Evolutionary conservation across 148 eudicot species (phyloP).

Genomic region (Rhododendron ferrugineum): DNA sequence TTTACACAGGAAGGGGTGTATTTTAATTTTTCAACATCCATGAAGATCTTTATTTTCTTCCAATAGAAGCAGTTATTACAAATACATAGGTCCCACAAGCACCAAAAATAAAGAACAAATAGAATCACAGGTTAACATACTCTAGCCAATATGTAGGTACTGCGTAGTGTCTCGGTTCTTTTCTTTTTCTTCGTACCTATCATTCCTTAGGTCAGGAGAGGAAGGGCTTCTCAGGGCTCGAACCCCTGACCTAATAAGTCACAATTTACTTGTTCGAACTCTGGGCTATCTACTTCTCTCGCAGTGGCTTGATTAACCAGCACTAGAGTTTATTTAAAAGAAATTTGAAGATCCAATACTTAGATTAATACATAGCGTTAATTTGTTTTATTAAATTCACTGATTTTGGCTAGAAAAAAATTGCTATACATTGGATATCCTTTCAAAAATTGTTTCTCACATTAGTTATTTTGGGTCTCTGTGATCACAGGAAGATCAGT

Average conservation of each 20-base stretch:
- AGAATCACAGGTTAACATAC: background rate
- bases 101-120: background rate
- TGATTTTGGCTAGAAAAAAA: background rate
- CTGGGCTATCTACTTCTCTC: background rate
- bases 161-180: background rate
- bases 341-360: background rate
- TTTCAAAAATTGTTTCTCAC: background rate
- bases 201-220: background rate
- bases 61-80: background rate
- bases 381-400: no score
- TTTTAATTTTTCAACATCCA: background rate
- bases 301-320: background rate
- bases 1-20: background rate
- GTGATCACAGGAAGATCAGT: constrained; percentile 47
- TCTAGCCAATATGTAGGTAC: background rate
- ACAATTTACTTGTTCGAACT: background rate
- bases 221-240: background rate
- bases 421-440: background rate
- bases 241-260: background rate
- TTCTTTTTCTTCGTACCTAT: background rate
- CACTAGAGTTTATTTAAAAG: background rate
- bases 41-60: background rate
- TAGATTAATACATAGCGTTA: background rate
- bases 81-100: background rate
- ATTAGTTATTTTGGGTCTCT: background rate